Base-by-base conservation (phyloP, 2,329 filamentous ascomycete genomes). In the Aphanocladium album region DNA sequence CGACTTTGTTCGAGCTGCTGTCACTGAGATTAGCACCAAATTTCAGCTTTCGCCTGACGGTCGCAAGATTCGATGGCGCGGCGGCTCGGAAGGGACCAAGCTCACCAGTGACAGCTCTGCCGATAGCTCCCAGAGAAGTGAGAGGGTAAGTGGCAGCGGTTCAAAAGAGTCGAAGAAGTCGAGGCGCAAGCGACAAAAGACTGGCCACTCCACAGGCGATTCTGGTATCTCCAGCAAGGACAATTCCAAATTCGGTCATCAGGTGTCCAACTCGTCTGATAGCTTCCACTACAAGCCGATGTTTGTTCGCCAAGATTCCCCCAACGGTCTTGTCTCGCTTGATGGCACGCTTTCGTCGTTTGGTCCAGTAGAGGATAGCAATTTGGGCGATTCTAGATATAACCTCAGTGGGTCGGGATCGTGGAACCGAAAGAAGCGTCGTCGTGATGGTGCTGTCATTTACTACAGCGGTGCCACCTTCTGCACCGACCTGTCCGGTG, bases 391-490 rank as follows among this genome's bases (percentile, higher is more conserved):
- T 17, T 83, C 81, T 0, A 70, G 75, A 53, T 80, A 77, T 75
- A 76, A 71, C 16, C 72, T 75, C 37, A 80, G 78, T 63, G 77
- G 77, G 67, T 83, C 77, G 64, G 83, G 70, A 64, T 78, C 69
- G 51, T 80, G 73, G 60, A 79, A 68, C 67, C 79, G 75, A 64
- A 80, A 76, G 64, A 84, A 82, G 70, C 81, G 82, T 27, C 81
- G 79, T 0, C 80, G 85, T 14, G 85, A 89, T 62, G 91, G 90
- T 9, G 86, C 89, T 1, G 89, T 96, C 65, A 91, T 93, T 19
- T 96, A 93, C 69, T 96, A 93, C 71, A 90, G 83, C 62, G 89
- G 89, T 27, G 88, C 89, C 1, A 84, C 84, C 0, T 96, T 95
- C 71, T 95, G 87, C 71, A 92, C 87, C 1, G 91, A 96, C 70